These are phyloP conservation scores for Pseudocercospora vitis DNA, from an alignment of 2,329 filamentous ascomycete species.

Conservation along the genomic window DNA sequence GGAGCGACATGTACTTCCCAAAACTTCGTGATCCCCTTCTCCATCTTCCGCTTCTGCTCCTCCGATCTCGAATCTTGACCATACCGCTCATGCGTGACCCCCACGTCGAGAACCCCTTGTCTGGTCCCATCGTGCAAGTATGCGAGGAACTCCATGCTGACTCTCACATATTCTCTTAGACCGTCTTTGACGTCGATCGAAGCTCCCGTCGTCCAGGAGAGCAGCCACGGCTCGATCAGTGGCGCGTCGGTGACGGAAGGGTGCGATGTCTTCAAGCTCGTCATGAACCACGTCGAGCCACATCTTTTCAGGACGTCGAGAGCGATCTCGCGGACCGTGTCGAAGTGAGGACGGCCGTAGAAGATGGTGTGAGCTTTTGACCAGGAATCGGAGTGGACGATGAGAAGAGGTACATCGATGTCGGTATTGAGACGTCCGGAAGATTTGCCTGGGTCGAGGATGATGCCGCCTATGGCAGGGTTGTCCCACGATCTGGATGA, in stretches of 20 bases:
- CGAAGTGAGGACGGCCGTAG: conserved; percentile 63
- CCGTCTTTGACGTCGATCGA: conserved; percentile 56
- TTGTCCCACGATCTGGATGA: conserved; percentile 6
- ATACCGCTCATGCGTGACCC: conserved; percentile 43
- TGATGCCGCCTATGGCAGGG: conserved; percentile 57
- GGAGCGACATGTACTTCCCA: conserved; percentile 43
- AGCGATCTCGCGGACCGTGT: conserved; percentile 56
- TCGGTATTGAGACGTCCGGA: conserved; percentile 60
- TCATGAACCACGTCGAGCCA: conserved; percentile 45
- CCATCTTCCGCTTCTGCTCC: conserved; percentile 23
- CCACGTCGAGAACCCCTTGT: conserved; percentile 51
- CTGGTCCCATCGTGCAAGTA: conserved; percentile 45
- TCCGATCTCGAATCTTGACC: conserved; percentile 28
- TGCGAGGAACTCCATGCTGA: conserved; percentile 57
- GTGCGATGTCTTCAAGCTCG: conserved; percentile 47
- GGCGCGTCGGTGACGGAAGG: conserved; percentile 65
- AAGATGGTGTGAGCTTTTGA: conserved; percentile 56
- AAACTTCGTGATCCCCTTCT: conserved; percentile 31
- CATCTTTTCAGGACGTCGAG: conserved; percentile 44
- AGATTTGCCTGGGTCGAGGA: conserved; percentile 64
- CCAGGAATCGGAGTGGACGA: conserved; percentile 65
- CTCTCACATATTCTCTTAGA: conserved; percentile 58
- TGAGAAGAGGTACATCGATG: conserved; percentile 57
- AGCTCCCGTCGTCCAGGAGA: conserved; percentile 61
- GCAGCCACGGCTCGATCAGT: conserved; percentile 59